phyloP scores from a whole-genome alignment of 805 yeast genomes.

The Nakazawaea ernobii region DNA sequence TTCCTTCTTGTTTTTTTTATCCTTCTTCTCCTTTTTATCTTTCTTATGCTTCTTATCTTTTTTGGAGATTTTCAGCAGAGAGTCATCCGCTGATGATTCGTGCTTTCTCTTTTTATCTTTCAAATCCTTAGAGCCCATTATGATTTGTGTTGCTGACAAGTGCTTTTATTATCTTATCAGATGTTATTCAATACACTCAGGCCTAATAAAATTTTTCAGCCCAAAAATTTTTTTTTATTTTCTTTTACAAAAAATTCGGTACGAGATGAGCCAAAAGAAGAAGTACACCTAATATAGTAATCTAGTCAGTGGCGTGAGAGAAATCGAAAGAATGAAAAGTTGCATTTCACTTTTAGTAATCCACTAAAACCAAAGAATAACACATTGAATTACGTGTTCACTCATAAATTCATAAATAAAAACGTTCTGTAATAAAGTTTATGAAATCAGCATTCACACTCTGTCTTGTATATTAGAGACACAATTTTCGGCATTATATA shows the following conservation, averaged over 20 bases:
- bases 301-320: slow-evolving; percentile 4
- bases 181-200: neutral
- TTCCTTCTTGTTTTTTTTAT: slow-evolving; percentile 33
- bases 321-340: neutral
- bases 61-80: slow-evolving; percentile 20
- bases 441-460: neutral
- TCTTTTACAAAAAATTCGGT: neutral
- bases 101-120: slow-evolving; percentile 25
- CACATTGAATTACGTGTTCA: neutral
- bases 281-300: neutral
- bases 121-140: slow-evolving; percentile 15
- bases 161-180: neutral
- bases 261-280: slow-evolving; percentile 1
- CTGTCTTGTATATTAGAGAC: neutral
- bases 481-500: no score
- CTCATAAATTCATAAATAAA: neutral
- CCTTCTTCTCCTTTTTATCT: slow-evolving; percentile 24
- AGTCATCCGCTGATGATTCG: slow-evolving; percentile 12
- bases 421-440: neutral
- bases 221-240: slow-evolving; percentile 4
- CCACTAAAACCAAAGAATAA: neutral
- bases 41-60: slow-evolving; percentile 21
- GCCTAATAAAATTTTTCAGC: slow-evolving; percentile 2
- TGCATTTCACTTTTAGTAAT: neutral
- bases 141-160: neutral